phyloP scores from a whole-genome alignment of 495 filamentous ascomycete species.

The Achaetomiella virescens region DNA sequence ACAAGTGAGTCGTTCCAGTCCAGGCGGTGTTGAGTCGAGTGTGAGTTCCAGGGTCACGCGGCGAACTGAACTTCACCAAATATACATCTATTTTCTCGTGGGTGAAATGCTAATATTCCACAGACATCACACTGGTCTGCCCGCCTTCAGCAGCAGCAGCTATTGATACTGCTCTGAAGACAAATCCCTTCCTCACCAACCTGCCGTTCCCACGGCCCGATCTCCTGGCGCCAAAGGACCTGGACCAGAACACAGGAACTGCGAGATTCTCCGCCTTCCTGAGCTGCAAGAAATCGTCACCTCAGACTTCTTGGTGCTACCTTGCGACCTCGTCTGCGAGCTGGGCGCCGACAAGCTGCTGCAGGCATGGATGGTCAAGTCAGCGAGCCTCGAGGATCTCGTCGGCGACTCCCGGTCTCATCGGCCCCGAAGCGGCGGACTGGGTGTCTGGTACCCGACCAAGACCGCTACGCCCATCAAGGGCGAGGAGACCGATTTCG shows the following conservation, averaged over 20 bases:
- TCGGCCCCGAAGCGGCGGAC: conserved; percentile 57
- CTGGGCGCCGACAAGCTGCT: conserved; percentile 72
- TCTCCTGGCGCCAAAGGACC: conserved; percentile 63
- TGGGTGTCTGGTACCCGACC: conserved; percentile 86
- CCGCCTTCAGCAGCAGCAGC: conserved; percentile 66
- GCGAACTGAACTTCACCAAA: too few relatives aligned
- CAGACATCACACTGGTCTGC: conserved; percentile 79
- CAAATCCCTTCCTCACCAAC: conserved; percentile 79
- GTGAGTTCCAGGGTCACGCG: too few relatives aligned
- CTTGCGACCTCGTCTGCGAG: conserved; percentile 92
- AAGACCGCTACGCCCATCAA: conserved; percentile 70
- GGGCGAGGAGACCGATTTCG: conserved; percentile 85
- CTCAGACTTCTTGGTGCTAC: conserved; percentile 81
- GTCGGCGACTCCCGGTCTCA: conserved; percentile 31
- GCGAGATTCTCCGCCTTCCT: conserved; percentile 77
- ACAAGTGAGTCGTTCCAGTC: too few relatives aligned
- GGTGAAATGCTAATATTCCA: not conserved
- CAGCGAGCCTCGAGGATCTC: conserved; percentile 54
- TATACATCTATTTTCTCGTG: too few relatives aligned
- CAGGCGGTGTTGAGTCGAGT: conserved; percentile 1
- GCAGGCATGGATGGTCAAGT: conserved; percentile 87
- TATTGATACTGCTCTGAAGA: conserved; percentile 70
- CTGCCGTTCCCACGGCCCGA: conserved; percentile 68
- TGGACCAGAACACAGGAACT: conserved; percentile 76
- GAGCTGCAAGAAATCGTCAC: conserved; percentile 66